Evolutionary conservation across 2,329 filamentous ascomycete species (phyloP), one percentile per base, ranked within the genome.

Genomic region (Verticillium klebahnii): DNA sequence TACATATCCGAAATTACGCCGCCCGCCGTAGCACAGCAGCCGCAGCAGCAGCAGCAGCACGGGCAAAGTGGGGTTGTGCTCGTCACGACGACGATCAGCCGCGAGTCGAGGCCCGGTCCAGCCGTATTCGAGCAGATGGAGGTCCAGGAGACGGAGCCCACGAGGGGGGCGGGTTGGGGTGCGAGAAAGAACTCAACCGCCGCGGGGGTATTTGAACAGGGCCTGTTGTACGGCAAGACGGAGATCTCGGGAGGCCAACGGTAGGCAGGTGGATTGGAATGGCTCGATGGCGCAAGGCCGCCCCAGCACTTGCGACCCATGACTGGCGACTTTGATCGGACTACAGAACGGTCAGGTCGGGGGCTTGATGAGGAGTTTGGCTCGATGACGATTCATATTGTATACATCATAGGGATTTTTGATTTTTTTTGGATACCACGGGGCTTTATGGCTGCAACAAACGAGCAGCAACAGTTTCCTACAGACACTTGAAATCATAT

Each of bases 71-170:
- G 62, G 36, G 75, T 77, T 19, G 60, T 75, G 37, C 19, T 52
- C 11, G 71, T 75, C 23, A 76, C 75, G n/a, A 77, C 74, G 6
- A 75, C 74, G 6, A 76, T 76, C 61, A 67, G 72, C 63, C 67
- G 72, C 32, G 73, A 76, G 58, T 73, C 68, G 62, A 68, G 69
- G n/a, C 70, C 70, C 1, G 58, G 57, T 15, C 32, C 60, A 34
- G 50, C 50, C 14, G 8, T 58, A 7, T 61, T 60, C 31, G 58
- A 63, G 19, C 45, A 62, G 7, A 62, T 61, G 39, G 19, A 19
- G 11, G 55, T 62, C 17, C 60, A 62, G 12, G 62, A 66, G 31
- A 54, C 52, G 5, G 56, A 58, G 6, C 19, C 25, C n/a, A 17
- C 19, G 50, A 55, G 58, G 14, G 17, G 32, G 32, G 3, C 31